Conservation (phyloP, 768 basidiomycete species). For the Pleurotus sapidus region DNA sequence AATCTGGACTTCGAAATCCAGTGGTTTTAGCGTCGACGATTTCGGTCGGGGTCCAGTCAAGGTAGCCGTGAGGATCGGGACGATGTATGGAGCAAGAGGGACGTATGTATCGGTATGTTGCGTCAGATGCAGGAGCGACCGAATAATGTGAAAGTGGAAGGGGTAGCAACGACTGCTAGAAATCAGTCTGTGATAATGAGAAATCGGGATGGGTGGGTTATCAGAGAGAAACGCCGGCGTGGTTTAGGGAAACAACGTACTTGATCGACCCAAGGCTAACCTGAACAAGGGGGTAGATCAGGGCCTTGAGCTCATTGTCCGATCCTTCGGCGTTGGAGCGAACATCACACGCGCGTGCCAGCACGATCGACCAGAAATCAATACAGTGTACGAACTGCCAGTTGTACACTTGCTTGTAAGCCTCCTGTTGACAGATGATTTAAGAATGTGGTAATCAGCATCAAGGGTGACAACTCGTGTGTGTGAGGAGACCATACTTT, state of each 20-base stretch:
- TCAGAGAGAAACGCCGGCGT: conserved; percentile 7
- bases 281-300: conserved; percentile 95
- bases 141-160: conserved; percentile 88
- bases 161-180: conserved; percentile 91
- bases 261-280: conserved; percentile 90
- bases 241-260: conserved; percentile 42
- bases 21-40: conserved; percentile 79
- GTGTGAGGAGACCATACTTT: conserved; percentile 48
- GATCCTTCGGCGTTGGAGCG: conserved; percentile 48
- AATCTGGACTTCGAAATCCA: conserved; percentile 87
- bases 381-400: conserved; percentile 97
- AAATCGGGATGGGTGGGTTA: conserved; percentile 1
- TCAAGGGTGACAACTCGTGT: neutral
- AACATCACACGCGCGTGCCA: conserved; percentile 75
- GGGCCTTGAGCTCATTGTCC: conserved; percentile 78
- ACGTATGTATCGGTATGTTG: conserved; percentile 84
- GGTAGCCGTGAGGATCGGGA: conserved; percentile 80
- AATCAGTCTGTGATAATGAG: conserved; percentile 59
- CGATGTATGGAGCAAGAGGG: conserved; percentile 81
- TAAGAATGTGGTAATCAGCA: neutral
- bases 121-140: conserved; percentile 84
- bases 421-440: conserved; percentile 52
- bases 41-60: conserved; percentile 73
- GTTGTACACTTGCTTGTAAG: conserved; percentile 94
- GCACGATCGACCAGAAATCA: conserved; percentile 93